Percentiles rank a stretch among this genome's conserved stretches.
Evolutionary conservation across 805 yeast species (phyloP).

Genomic region (Saturnispora ahearnii): DNA sequence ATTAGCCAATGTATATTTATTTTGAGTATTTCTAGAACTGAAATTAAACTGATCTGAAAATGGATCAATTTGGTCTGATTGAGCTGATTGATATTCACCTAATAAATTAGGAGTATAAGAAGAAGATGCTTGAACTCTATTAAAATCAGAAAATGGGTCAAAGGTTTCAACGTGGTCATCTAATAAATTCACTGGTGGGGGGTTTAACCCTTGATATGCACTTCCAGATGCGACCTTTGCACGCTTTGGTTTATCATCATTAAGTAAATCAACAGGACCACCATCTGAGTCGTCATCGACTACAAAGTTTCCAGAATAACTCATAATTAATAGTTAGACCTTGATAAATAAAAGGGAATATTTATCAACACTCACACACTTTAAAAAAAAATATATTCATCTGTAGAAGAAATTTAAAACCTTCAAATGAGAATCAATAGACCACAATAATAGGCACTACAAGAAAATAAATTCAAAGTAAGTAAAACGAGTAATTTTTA

Average conservation of each 20-base stretch:
- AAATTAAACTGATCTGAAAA: conserved; percentile 5
- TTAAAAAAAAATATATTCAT: not conserved
- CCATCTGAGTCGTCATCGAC: conserved; percentile 14
- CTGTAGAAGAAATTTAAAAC: not conserved
- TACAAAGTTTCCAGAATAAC: conserved; percentile 11
- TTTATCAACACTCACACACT: not conserved
- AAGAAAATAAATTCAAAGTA: not conserved
- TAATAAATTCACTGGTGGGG: conserved; percentile 2
- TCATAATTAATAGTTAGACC: conserved; percentile 1
- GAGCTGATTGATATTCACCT: not conserved
- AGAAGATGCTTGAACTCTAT: not conserved
- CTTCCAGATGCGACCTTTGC: not conserved
- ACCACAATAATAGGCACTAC: not conserved
- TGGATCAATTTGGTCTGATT: not conserved
- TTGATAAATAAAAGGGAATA: not conserved
- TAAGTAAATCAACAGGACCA: conserved; percentile 15
- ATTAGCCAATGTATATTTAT: not conserved
- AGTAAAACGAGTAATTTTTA: conserved; percentile 2
- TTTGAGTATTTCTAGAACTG: conserved; percentile 4
- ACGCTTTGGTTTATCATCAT: conserved; percentile 8
- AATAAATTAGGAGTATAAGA: not conserved
- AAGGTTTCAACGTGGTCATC: conserved; percentile 3
- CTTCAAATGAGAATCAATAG: too few species aligned
- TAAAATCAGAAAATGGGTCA: conserved; percentile 14
- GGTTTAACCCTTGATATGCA: not conserved